These are phyloP conservation scores for Sclerotinia trifoliorum DNA, from an alignment of 2,329 filamentous ascomycete species.

Conservation along the genomic window DNA sequence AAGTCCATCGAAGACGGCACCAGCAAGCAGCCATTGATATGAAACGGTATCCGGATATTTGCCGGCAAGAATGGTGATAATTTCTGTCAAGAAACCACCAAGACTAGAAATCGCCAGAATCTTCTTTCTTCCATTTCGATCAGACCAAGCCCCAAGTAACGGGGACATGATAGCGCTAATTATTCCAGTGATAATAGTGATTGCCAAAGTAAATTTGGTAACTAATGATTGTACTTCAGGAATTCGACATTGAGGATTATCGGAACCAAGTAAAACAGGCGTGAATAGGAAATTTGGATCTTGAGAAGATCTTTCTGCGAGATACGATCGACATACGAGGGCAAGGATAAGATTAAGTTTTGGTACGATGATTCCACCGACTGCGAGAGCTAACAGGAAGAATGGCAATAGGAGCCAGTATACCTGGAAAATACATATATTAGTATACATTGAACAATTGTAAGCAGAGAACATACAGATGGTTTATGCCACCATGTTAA, in stretches of 20 bases:
- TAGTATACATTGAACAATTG: conserved; percentile 28
- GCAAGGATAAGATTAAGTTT: conserved; percentile 83
- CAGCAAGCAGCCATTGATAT: conserved; percentile 77
- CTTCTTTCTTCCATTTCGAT: conserved; percentile 76
- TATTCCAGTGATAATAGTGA: conserved; percentile 71
- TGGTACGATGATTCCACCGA: conserved; percentile 81
- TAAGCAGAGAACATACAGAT: conserved; percentile 49
- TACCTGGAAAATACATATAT: conserved; percentile 53
- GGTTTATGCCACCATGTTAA: conserved; percentile 63
- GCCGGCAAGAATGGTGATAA: conserved; percentile 75
- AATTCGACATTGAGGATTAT: conserved; percentile 77
- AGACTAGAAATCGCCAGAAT: conserved; percentile 71
- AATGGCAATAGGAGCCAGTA: conserved; percentile 83
- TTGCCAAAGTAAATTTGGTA: conserved; percentile 74
- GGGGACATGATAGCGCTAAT: conserved; percentile 80
- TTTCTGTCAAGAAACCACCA: conserved; percentile 72
- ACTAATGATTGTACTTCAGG: conserved; percentile 75
- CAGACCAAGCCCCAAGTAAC: conserved; percentile 79
- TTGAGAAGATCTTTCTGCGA: conserved; percentile 60
- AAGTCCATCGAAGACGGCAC: conserved; percentile 76
- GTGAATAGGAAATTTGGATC: conserved; percentile 60
- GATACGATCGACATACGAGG: conserved; percentile 81
- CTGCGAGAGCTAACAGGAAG: conserved; percentile 77
- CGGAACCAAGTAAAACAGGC: conserved; percentile 64
- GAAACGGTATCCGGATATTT: conserved; percentile 69